Base-by-base conservation (phyloP, 2,329 filamentous ascomycete genomes). In the Cladosporium halotolerans region DNA sequence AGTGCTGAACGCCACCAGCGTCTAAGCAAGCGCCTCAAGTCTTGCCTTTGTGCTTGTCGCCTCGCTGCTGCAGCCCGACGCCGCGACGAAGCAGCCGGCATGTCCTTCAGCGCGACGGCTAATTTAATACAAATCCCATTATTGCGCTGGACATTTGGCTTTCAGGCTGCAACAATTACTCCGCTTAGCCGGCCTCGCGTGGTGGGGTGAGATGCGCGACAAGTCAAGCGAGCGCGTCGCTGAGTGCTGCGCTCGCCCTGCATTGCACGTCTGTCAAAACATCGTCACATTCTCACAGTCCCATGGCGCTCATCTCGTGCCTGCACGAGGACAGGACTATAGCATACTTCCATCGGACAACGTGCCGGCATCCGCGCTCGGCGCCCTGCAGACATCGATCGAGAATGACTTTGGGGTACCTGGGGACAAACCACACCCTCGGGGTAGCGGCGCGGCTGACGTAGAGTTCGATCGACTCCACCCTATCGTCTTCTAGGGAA, bases 11-110 rank as follows among this genome's bases (percentile, higher is more conserved):
- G 48, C 48, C 48, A 16, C 48, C 18, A 23, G 40, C 48, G 16
- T 23, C 41, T 33, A 51, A 51, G 48, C 48, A 44, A 38, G 11
- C 19, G 48, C 31, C 48, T 31, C 32, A 10, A 16, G 28, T 36
- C 28, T 43, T 38, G 43, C 34, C 34, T 40, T 31, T 36, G 48
- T 44, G 48, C 48, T 51, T 51, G 18, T 51, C 48, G 9, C 16
- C 18, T 44, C 48, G 48, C 48, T 44, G 44, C 39, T 51, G 48
- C 40, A 38, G 16, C 32, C 39, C 31, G 36, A 5, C 3, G 28
- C 28, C 45, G 45, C 45, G 23, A 28, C 23, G 23, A 28, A 7
- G 23, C 23, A 28, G 23, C 23, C 23, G 23, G 23, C 7, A 7
- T 39, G 13, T 39, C 36, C 8, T 14, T 14, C 16, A 14, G 36